These are phyloP conservation scores for Yamadazyma insecticola DNA, from an alignment of 805 yeast genomes.

Conservation along the genomic window DNA sequence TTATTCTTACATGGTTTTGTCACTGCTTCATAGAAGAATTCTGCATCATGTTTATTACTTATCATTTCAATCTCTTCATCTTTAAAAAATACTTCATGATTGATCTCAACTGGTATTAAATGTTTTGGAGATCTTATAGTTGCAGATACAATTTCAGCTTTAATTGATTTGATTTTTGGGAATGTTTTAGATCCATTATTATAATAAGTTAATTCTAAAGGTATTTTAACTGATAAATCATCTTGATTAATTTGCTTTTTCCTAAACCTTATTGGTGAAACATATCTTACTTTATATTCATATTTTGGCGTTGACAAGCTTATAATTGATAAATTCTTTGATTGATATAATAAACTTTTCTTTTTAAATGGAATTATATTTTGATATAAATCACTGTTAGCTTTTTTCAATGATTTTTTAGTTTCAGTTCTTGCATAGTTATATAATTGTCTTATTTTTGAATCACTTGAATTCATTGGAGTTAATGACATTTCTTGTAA, in stretches of 20 bases:
- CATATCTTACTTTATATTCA: conserved; percentile 22
- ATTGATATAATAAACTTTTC: conserved; percentile 30
- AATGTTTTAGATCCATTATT: conserved; percentile 5
- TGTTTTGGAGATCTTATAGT: conserved; percentile 31
- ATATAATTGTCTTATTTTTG: conserved; percentile 25
- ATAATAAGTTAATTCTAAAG: conserved; percentile 27
- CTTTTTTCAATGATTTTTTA: conserved; percentile 13
- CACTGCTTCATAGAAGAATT: conserved; percentile 30
- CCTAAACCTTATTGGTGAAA: conserved; percentile 28
- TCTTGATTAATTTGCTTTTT: conserved; percentile 10
- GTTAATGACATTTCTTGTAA: conserved; percentile 6
- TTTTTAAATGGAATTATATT: conserved; percentile 28
- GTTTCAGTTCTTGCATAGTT: conserved; percentile 18
- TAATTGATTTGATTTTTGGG: conserved; percentile 32
- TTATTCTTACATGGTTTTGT: conserved; percentile 22
- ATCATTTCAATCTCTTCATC: conserved; percentile 24
- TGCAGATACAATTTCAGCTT: conserved; percentile 32
- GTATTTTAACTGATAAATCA: conserved; percentile 18
- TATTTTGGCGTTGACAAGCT: conserved; percentile 33
- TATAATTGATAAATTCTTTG: conserved; percentile 20
- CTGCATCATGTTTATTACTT: conserved; percentile 20
- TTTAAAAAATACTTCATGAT: conserved; percentile 34
- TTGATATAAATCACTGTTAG: conserved; percentile 19
- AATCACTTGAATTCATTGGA: conserved; percentile 18
- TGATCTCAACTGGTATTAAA: conserved; percentile 35